phyloP scores from a whole-genome alignment of 164 flowering plant species.

The Vitis rotundifolia region DNA sequence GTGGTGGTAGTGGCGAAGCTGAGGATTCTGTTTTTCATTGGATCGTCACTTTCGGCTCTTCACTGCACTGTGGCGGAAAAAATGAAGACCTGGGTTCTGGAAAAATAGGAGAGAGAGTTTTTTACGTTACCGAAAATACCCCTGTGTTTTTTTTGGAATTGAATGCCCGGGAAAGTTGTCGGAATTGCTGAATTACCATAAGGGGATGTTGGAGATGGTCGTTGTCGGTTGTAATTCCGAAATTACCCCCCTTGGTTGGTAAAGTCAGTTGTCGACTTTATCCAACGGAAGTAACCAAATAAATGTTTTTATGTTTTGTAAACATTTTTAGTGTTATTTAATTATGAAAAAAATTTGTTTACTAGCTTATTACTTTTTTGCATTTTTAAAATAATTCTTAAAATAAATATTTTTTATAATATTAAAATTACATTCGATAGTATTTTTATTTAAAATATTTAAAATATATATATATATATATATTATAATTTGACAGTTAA shows the following conservation, averaged over 20 bases:
- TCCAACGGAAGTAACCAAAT: too few relatives aligned
- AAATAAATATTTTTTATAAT: too few relatives aligned
- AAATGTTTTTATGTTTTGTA: too few relatives aligned
- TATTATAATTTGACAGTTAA: too few relatives aligned
- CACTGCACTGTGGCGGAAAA: conserved; percentile 21
- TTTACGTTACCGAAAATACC: not conserved
- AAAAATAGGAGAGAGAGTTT: not conserved
- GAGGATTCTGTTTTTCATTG: conserved; percentile 16
- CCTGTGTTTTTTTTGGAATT: not conserved
- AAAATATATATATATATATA: too few relatives aligned
- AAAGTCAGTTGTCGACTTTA: not conserved
- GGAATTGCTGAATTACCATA: conserved; percentile 1
- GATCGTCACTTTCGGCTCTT: conserved; percentile 32
- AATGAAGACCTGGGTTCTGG: not conserved
- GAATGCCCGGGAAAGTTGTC: not conserved
- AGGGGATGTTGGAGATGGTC: too few relatives aligned
- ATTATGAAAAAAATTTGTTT: too few relatives aligned
- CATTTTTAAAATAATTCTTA: too few relatives aligned
- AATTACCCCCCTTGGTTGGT: not conserved
- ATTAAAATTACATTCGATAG: too few relatives aligned
- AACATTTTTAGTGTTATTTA: too few relatives aligned
- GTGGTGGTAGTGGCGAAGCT: not conserved
- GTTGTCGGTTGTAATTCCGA: not conserved
- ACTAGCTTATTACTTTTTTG: too few relatives aligned
- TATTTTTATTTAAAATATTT: too few relatives aligned